These are phyloP conservation scores for Moricandia moricandioides DNA, from an alignment of 345 rosid genomes.

Conservation along the genomic window DNA sequence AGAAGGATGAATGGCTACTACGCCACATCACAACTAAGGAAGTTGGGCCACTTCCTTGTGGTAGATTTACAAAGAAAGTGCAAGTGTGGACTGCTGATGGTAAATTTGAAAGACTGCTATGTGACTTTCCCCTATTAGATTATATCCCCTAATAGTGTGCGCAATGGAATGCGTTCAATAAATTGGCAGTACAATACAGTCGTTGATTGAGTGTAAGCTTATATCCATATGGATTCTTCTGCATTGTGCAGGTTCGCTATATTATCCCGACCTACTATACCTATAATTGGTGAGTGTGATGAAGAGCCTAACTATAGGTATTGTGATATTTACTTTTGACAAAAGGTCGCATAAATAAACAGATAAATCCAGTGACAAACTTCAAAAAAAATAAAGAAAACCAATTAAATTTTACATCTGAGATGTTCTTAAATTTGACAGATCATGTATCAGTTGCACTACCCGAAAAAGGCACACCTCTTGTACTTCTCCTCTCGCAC, in stretches of 20 bases:
- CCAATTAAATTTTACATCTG: not conserved
- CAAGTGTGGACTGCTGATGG: too few species aligned
- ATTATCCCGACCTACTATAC: constrained; percentile 96
- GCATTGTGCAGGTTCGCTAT: constrained; percentile 72
- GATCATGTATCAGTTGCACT: not conserved
- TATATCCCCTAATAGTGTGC: too few species aligned
- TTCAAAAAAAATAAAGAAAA: not conserved
- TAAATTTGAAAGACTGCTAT: too few species aligned
- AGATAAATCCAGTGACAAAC: not conserved
- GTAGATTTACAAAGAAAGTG: too few species aligned
- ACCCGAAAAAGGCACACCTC: too few species aligned
- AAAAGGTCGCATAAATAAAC: not conserved
- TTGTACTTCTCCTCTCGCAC: not conserved
- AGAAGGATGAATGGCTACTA: too few species aligned
- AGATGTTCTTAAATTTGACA: constrained; percentile 11
- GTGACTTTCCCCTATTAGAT: too few species aligned
- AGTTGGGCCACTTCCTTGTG: too few species aligned
- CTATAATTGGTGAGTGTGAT: constrained; percentile 94
- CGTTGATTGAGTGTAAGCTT: constrained; percentile 9
- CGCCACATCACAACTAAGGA: too few species aligned
- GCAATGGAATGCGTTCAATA: too few species aligned
- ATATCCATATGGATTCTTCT: constrained; percentile 17
- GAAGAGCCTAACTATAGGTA: constrained; percentile 99
- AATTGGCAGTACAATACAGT: too few species aligned
- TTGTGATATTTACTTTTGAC: not conserved